Conservation (phyloP, 805 yeast species). For the Kodamaea laetipori region DNA sequence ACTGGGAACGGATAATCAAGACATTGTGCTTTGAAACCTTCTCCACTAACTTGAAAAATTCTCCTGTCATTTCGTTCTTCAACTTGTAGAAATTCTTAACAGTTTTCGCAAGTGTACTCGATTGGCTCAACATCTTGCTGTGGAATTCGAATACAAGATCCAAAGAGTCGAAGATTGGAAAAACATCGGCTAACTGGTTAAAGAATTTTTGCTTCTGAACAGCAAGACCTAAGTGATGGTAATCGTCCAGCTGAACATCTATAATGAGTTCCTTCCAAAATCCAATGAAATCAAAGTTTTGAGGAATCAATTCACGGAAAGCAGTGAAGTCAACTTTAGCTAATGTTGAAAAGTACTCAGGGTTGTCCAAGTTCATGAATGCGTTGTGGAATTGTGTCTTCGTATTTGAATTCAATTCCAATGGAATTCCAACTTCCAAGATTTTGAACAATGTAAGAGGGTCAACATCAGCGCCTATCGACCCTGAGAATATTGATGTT, state of each 20-base stretch:
- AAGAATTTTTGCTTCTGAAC: constrained; percentile 30
- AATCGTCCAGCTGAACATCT: constrained; percentile 25
- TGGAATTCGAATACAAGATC: constrained; percentile 15
- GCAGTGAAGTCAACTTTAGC: constrained; percentile 22
- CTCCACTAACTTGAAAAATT: constrained; percentile 21
- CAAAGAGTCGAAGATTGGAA: not conserved
- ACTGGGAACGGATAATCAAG: not conserved
- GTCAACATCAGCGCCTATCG: not conserved
- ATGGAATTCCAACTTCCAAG: constrained; percentile 17
- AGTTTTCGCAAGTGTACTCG: constrained; percentile 23
- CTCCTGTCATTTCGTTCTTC: constrained; percentile 42
- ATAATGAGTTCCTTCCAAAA: constrained; percentile 21
- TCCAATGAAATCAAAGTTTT: constrained; percentile 11
- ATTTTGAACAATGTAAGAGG: constrained; percentile 13
- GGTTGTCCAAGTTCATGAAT: not conserved
- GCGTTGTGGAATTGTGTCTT: not conserved
- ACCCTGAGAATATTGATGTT: constrained; percentile 1
- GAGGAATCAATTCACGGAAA: constrained; percentile 11
- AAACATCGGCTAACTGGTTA: constrained; percentile 22
- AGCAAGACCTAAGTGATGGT: constrained; percentile 20
- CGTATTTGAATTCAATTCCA: not conserved
- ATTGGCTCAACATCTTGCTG: constrained; percentile 23
- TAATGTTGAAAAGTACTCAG: constrained; percentile 24
- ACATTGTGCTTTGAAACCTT: constrained; percentile 3
- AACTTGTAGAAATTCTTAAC: constrained; percentile 44